These are phyloP conservation scores for Talaromyces albobiverticillius DNA, from an alignment of 2,329 filamentous ascomycete genomes.

Conservation along the genomic window DNA sequence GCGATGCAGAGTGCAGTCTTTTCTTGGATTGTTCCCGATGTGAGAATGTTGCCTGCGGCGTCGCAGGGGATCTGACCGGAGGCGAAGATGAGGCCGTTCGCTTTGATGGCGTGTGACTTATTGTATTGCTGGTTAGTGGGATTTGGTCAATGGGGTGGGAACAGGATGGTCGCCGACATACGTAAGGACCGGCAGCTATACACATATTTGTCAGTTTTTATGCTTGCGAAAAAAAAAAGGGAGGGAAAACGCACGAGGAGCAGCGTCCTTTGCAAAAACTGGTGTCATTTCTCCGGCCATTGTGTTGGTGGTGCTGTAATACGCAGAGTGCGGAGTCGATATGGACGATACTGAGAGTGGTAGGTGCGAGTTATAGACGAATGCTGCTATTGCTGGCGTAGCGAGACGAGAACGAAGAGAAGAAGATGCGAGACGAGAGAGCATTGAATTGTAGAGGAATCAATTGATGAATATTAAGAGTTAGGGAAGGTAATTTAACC, in stretches of 20 bases:
- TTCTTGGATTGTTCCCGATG: slow-evolving; percentile 64
- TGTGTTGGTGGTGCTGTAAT: slow-evolving; percentile 12
- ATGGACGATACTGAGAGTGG: slow-evolving; percentile 16
- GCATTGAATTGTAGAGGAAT: not conserved
- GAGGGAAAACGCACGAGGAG: slow-evolving; percentile 39
- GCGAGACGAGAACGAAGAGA: not conserved
- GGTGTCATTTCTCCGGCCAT: slow-evolving; percentile 38
- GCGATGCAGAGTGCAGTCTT: slow-evolving; percentile 69
- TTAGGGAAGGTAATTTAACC: not conserved
- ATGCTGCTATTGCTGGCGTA: no score
- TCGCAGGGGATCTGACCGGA: slow-evolving; percentile 76
- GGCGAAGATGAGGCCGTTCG: slow-evolving; percentile 66
- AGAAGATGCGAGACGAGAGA: not conserved
- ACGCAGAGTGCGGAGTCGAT: not conserved
- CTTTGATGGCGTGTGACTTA: slow-evolving; percentile 61
- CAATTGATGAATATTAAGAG: not conserved
- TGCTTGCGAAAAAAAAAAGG: not conserved
- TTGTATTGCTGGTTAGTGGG: slow-evolving; percentile 12
- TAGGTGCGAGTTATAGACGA: not conserved
- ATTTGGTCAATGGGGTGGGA: not conserved
- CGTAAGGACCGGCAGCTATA: slow-evolving; percentile 43
- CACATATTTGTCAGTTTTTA: slow-evolving; percentile 4
- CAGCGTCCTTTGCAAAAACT: slow-evolving; percentile 43
- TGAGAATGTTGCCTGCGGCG: slow-evolving; percentile 53
- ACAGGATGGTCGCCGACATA: slow-evolving; percentile 22